Conservation (phyloP, 257 asterid genomes). For the Echites panduratus region DNA sequence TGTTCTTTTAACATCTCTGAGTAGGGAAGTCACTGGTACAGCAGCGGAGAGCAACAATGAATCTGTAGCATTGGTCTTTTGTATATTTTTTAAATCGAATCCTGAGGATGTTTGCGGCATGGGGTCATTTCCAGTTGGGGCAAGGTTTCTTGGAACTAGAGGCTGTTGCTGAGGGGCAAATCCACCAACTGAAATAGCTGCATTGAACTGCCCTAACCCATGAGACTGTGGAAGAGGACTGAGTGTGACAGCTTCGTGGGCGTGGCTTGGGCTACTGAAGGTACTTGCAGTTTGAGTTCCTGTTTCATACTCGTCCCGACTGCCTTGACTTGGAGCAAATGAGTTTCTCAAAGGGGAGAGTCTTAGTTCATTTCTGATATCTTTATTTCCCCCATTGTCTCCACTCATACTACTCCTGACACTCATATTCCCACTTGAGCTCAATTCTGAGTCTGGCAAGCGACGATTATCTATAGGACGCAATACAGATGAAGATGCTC, state of each 20-base stretch:
- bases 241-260: slow-evolving; percentile 66
- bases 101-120: slow-evolving; percentile 33
- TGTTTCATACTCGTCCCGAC: slow-evolving; percentile 80
- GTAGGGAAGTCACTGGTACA: slow-evolving; percentile 43
- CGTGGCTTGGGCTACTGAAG: slow-evolving; percentile 83
- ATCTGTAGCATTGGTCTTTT: slow-evolving; percentile 40
- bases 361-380: slow-evolving; percentile 36
- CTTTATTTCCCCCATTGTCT: slow-evolving; percentile 64
- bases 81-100: slow-evolving; percentile 47
- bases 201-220: slow-evolving; percentile 27
- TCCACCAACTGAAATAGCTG: slow-evolving; percentile 20
- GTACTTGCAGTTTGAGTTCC: slow-evolving; percentile 87
- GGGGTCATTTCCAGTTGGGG: slow-evolving; percentile 24
- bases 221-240: slow-evolving; percentile 84
- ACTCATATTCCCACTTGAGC: slow-evolving; percentile 81
- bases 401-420: slow-evolving; percentile 81
- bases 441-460: slow-evolving; percentile 63
- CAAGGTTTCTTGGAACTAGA: slow-evolving; percentile 27
- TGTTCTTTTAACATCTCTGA: slow-evolving; percentile 77
- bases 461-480: slow-evolving; percentile 74
- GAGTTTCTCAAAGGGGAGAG: slow-evolving; percentile 51
- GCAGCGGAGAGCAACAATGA: slow-evolving; percentile 39
- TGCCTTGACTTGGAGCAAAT: slow-evolving; percentile 72
- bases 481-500: slow-evolving; percentile 93
- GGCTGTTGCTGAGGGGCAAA: slow-evolving; percentile 28